A percentile compares a stretch with the other conserved stretches of the same genome.
Conservation (phyloP, 345 rosid species). For the Citrus medica region DNA sequence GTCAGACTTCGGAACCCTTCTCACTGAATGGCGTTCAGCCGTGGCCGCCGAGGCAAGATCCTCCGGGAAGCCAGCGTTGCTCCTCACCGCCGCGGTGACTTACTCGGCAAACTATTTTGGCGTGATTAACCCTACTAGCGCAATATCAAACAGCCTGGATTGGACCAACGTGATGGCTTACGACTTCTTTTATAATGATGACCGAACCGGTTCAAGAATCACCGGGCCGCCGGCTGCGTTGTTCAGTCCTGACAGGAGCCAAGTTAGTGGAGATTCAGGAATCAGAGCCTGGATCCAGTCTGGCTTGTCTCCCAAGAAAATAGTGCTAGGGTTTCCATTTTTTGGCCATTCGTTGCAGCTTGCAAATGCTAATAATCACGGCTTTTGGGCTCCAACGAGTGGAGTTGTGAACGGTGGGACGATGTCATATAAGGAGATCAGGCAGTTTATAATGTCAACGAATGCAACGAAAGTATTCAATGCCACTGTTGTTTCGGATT, state of each 20-base stretch:
- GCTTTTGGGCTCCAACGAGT: slow-evolving; percentile 46
- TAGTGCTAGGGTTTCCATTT: slow-evolving; percentile 65
- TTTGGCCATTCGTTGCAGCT: slow-evolving; percentile 64
- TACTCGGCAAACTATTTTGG: slow-evolving; percentile 16
- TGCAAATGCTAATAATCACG: slow-evolving; percentile 38
- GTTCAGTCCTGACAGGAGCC: slow-evolving; percentile 43
- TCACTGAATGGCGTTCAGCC: slow-evolving; percentile 34
- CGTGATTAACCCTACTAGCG: slow-evolving; percentile 13
- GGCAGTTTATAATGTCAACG: slow-evolving; percentile 23
- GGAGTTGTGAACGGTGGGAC: slow-evolving; percentile 37
- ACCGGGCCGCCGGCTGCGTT: slow-evolving; percentile 52
- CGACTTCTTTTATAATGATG: slow-evolving; percentile 22
- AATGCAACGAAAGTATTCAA: slow-evolving; percentile 42
- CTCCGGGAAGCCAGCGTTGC: slow-evolving; percentile 15
- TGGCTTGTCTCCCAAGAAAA: slow-evolving; percentile 37
- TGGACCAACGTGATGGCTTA: slow-evolving; percentile 56
- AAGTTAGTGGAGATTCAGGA: slow-evolving; percentile 55
- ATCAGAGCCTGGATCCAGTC: slow-evolving; percentile 48
- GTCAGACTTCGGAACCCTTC: slow-evolving; percentile 24
- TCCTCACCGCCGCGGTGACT: slow-evolving; percentile 36
- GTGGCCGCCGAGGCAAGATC: slow-evolving; percentile 25
- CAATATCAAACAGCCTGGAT: slow-evolving; percentile 37
- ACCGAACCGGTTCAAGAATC: slow-evolving; percentile 3
- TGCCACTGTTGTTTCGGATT: slow-evolving; percentile 41
- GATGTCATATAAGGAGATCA: slow-evolving; percentile 28